A percentile compares a stretch with the other conserved stretches of the same genome.
Conservation (phyloP, 257 asterid genomes). For the Solanum virginianum region DNA sequence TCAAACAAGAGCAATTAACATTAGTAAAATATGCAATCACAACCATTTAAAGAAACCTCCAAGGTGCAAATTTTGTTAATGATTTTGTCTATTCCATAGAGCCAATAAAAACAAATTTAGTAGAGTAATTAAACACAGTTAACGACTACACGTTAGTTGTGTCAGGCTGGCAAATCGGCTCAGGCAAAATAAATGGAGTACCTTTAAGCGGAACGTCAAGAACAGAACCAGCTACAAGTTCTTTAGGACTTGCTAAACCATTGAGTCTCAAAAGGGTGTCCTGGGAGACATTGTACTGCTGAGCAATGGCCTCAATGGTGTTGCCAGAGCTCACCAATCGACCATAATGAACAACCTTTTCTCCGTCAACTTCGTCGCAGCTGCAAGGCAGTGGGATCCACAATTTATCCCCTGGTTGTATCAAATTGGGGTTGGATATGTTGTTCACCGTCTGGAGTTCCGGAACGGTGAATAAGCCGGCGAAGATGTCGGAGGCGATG, state of each 20-base stretch:
- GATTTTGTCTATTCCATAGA: not conserved
- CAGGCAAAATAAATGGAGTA: not conserved
- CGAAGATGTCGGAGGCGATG: conserved; percentile 52
- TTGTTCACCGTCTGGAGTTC: conserved; percentile 51
- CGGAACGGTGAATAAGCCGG: conserved; percentile 22
- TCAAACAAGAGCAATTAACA: not conserved
- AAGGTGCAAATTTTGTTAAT: not conserved
- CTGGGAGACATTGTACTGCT: conserved; percentile 31
- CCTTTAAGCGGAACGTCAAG: conserved; percentile 85
- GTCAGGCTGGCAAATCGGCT: too few relatives aligned
- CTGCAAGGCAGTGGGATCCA: conserved; percentile 87
- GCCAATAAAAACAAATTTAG: not conserved
- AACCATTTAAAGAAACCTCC: not conserved
- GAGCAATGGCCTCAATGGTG: conserved; percentile 44
- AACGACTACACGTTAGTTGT: not conserved
- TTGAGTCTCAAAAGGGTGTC: conserved; percentile 42
- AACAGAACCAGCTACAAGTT: conserved; percentile 35
- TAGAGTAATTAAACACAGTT: not conserved
- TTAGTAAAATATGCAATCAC: not conserved
- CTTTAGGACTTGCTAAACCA: conserved; percentile 26
- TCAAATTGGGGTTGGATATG: conserved; percentile 15
- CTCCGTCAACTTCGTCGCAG: conserved; percentile 56
- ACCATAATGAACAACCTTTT: conserved; percentile 70
- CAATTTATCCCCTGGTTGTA: conserved; percentile 34
- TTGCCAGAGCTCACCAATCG: conserved; percentile 38